Evolutionary conservation across 306 rosid species (phyloP).

Genomic region (Ormosia semicastrata): DNA sequence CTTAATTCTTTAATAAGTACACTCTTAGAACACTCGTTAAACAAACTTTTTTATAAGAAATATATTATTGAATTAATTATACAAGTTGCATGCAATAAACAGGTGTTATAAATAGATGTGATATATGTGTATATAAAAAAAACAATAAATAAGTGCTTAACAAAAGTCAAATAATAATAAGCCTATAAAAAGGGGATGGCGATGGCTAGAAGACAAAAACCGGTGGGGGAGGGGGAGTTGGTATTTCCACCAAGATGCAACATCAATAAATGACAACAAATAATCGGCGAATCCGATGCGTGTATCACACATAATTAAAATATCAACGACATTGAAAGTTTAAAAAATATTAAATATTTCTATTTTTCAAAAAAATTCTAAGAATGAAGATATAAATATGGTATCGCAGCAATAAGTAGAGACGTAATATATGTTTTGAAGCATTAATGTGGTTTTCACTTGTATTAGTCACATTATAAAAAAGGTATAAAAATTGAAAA

Average conservation of each 20-base stretch:
- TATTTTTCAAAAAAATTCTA: background rate
- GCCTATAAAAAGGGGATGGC: background rate
- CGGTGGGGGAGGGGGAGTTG: background rate
- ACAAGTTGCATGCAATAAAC: background rate
- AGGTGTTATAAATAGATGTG: background rate
- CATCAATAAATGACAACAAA: constrained; percentile 21
- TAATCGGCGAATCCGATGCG: background rate
- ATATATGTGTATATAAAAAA: no score
- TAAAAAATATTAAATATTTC: constrained; percentile 9
- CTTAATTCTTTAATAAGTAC: no score
- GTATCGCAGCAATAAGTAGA: no score
- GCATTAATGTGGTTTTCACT: background rate
- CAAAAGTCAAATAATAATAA: background rate
- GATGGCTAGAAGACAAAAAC: background rate
- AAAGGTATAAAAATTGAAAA: background rate
- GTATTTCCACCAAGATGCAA: constrained; percentile 3
- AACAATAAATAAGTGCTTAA: background rate
- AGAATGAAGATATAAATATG: background rate
- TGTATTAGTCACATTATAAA: background rate
- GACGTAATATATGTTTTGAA: background rate
- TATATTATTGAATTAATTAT: background rate
- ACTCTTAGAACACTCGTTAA: no score
- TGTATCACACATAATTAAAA: background rate
- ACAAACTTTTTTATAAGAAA: no score
- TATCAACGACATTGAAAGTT: constrained; percentile 12